These are phyloP conservation scores for Hypoxylon lenormandii DNA, from an alignment of 495 filamentous ascomycete genomes.

Conservation along the genomic window DNA sequence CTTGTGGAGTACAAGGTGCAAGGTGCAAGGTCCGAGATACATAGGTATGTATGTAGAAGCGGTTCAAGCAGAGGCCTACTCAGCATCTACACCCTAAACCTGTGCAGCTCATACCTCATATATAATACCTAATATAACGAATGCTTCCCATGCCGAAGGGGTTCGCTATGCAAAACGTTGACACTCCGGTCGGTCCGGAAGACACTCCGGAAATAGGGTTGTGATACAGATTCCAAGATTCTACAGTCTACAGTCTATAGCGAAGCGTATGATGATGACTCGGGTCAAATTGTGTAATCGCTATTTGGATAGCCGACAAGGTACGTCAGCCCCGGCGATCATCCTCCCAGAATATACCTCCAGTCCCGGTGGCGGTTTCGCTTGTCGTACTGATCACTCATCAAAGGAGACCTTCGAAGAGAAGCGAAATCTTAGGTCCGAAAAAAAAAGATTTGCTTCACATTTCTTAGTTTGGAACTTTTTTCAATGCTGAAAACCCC, in stretches of 20 bases:
- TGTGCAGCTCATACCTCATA: not conserved
- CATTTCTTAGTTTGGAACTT: too few relatives aligned
- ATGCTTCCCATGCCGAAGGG: too few relatives aligned
- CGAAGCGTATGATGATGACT: constrained; percentile 6
- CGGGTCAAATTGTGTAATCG: constrained; percentile 9
- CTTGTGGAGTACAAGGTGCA: not conserved
- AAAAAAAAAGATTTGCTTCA: too few relatives aligned
- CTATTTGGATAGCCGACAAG: not conserved
- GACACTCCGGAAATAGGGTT: not conserved
- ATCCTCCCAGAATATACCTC: not conserved
- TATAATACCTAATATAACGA: not conserved
- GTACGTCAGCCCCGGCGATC: constrained; percentile 3
- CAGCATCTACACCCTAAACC: not conserved
- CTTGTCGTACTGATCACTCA: not conserved
- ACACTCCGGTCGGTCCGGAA: constrained; percentile 1
- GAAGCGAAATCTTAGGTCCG: too few relatives aligned
- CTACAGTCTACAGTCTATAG: not conserved
- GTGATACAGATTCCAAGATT: not conserved
- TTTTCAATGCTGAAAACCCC: too few relatives aligned
- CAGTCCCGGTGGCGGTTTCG: constrained; percentile 16
- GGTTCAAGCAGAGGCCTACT: not conserved
- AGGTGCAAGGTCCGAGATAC: not conserved
- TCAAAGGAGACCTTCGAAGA: not conserved
- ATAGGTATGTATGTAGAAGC: not conserved
- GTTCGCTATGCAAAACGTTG: too few relatives aligned